These are phyloP conservation scores for Lipomyces yamadae DNA, from an alignment of 805 yeast species.

Conservation along the genomic window DNA sequence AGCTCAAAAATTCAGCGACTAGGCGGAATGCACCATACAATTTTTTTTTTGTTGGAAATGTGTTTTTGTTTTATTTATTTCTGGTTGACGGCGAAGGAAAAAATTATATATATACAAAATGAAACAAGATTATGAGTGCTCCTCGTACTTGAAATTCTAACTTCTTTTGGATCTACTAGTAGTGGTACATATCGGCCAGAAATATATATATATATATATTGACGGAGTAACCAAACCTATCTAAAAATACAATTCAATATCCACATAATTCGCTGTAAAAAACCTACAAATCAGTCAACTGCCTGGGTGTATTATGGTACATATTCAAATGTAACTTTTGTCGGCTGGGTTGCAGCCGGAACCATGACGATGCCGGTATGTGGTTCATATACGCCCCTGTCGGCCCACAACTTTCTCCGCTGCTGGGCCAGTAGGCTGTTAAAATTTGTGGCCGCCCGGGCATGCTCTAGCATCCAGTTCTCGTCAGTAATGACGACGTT, in stretches of 20 bases:
- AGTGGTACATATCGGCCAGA: too few relatives aligned
- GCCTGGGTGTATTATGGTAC: background rate
- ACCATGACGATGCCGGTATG: slow-evolving; percentile 82
- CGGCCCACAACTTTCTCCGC: slow-evolving; percentile 53
- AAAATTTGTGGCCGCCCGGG: slow-evolving; percentile 72
- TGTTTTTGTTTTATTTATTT: too few relatives aligned
- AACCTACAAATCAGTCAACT: background rate
- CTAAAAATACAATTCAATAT: background rate
- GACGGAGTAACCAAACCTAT: background rate
- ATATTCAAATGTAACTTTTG: slow-evolving; percentile 9
- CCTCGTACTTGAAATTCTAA: too few relatives aligned
- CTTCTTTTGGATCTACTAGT: too few relatives aligned
- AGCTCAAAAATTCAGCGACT: too few relatives aligned
- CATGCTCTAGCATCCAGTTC: slow-evolving; percentile 85
- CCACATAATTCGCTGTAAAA: too few relatives aligned
- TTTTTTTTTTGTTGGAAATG: background rate
- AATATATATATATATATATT: background rate
- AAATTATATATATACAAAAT: too few relatives aligned
- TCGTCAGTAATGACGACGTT: slow-evolving; percentile 58
- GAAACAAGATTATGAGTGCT: too few relatives aligned
- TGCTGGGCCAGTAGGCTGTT: slow-evolving; percentile 67
- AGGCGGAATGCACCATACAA: too few relatives aligned
- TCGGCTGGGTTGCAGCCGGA: slow-evolving; percentile 79
- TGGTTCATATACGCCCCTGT: slow-evolving; percentile 71
- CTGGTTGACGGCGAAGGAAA: too few relatives aligned